A percentile compares a stretch with the other conserved stretches of the same genome.
These are phyloP conservation scores for Acer campestre DNA, from an alignment of 345 rosid genomes.

Conservation along the genomic window DNA sequence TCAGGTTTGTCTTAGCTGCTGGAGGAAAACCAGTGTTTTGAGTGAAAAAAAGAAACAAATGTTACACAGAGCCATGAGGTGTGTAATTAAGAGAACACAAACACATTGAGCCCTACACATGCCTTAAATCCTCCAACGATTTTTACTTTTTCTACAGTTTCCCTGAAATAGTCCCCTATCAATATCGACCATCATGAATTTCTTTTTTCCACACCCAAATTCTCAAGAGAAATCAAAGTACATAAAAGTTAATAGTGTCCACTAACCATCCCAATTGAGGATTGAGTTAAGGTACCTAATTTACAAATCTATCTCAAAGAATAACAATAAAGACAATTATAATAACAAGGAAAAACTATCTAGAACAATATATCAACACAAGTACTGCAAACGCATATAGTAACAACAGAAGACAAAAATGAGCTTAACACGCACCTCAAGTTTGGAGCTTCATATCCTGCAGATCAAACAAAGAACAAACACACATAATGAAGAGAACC, in stretches of 20 bases:
- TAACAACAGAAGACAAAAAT: not conserved
- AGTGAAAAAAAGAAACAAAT: too few species aligned
- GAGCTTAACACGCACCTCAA: slow-evolving; percentile 49
- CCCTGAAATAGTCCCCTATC: not conserved
- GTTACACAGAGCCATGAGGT: not conserved
- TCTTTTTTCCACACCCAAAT: too few species aligned
- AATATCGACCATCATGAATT: not conserved
- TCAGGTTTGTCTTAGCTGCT: not conserved
- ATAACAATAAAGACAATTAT: too few species aligned
- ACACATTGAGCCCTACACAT: not conserved
- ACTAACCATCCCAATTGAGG: too few species aligned
- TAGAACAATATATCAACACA: not conserved
- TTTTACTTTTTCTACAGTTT: not conserved
- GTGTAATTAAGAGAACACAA: not conserved
- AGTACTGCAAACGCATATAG: not conserved
- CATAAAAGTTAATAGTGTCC: too few species aligned
- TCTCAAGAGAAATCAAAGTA: too few species aligned
- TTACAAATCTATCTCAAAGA: too few species aligned
- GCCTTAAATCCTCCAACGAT: not conserved
- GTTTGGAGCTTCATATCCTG: slow-evolving; percentile 89
- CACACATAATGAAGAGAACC: not conserved
- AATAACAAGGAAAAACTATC: not conserved
- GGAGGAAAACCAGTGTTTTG: not conserved
- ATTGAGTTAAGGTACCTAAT: too few species aligned
- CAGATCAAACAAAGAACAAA: not conserved